Conservation (phyloP, 805 yeast genomes). For the Candida silvicultrix region DNA sequence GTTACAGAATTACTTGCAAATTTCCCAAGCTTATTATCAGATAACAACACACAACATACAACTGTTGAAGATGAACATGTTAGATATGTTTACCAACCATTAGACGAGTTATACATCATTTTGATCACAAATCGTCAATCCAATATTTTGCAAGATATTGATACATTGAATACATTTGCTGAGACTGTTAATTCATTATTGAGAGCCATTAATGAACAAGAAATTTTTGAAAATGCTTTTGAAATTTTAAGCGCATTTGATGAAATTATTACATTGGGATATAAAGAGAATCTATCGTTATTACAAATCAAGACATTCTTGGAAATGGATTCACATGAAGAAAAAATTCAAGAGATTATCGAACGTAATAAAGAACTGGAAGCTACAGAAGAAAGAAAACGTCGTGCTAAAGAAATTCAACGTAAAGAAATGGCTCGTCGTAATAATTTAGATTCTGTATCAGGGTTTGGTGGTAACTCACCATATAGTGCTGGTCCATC, state of each 20-base stretch:
- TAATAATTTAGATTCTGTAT: constrained; percentile 37
- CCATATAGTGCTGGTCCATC: constrained; percentile 1
- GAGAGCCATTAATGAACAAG: constrained; percentile 71
- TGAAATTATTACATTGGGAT: constrained; percentile 86
- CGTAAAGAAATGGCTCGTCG: constrained; percentile 66
- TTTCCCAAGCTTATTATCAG: constrained; percentile 74
- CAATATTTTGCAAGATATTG: constrained; percentile 90
- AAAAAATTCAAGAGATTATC: constrained; percentile 95
- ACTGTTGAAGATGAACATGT: constrained; percentile 89
- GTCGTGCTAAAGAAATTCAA: constrained; percentile 87
- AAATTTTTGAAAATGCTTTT: constrained; percentile 78
- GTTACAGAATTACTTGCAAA: constrained; percentile 80
- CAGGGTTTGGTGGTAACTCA: constrained; percentile 8
- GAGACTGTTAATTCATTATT: constrained; percentile 74
- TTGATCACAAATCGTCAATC: constrained; percentile 86
- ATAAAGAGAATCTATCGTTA: constrained; percentile 77
- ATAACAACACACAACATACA: constrained; percentile 75
- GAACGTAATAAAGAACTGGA: constrained; percentile 95
- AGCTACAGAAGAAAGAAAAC: constrained; percentile 95
- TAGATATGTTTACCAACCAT: constrained; percentile 91
- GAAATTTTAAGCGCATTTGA: constrained; percentile 89
- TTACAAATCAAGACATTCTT: constrained; percentile 82
- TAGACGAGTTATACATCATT: constrained; percentile 89
- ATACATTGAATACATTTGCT: constrained; percentile 80
- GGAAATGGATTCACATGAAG: constrained; percentile 98